Percentiles rank a stretch among this genome's conserved stretches.
Evolutionary conservation across 768 basidiomycete genomes (phyloP).

Genomic region (Jaapia argillacea): DNA sequence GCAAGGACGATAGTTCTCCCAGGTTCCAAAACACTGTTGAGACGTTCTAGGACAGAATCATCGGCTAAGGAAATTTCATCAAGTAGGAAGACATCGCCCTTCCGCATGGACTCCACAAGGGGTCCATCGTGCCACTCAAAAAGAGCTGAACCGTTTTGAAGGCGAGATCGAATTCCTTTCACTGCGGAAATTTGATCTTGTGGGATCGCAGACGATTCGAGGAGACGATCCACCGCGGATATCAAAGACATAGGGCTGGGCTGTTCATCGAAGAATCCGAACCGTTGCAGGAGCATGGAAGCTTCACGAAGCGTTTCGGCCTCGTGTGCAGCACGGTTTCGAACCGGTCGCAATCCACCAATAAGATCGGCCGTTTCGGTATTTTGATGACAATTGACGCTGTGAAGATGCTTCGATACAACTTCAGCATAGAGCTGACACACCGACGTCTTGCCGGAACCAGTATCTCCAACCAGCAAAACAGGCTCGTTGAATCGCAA

Average conservation of each 20-base stretch:
- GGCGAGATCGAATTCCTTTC: constrained; percentile 29
- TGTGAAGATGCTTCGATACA: constrained; percentile 45
- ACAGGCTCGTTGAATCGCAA: constrained; percentile 89
- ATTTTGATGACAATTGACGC: constrained; percentile 94
- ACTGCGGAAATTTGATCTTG: constrained; percentile 22
- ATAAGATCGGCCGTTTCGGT: constrained; percentile 97
- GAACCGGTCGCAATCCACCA: constrained; percentile 82
- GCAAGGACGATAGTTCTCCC: constrained; percentile 83
- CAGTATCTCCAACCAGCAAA: constrained; percentile 93
- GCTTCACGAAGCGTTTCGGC: constrained; percentile 39
- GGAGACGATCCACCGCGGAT: constrained; percentile 13
- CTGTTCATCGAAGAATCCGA: constrained; percentile 19
- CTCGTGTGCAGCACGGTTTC: constrained; percentile 56
- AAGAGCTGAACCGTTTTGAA: constrained; percentile 54
- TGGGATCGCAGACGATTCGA: constrained; percentile 21
- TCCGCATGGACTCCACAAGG: constrained; percentile 84
- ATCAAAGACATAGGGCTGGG: constrained; percentile 18
- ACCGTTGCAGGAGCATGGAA: constrained; percentile 25
- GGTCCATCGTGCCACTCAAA: constrained; percentile 99
- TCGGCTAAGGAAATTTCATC: constrained; percentile 98
- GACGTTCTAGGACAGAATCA: constrained; percentile 92
- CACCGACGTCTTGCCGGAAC: constrained; percentile 94
- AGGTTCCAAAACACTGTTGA: constrained; percentile 96
- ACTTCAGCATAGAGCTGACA: constrained; percentile 82
- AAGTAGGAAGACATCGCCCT: constrained; percentile 78